These are phyloP conservation scores for Trichoderma koningiopsis DNA, from an alignment of 2,329 filamentous ascomycete species.

Conservation along the genomic window DNA sequence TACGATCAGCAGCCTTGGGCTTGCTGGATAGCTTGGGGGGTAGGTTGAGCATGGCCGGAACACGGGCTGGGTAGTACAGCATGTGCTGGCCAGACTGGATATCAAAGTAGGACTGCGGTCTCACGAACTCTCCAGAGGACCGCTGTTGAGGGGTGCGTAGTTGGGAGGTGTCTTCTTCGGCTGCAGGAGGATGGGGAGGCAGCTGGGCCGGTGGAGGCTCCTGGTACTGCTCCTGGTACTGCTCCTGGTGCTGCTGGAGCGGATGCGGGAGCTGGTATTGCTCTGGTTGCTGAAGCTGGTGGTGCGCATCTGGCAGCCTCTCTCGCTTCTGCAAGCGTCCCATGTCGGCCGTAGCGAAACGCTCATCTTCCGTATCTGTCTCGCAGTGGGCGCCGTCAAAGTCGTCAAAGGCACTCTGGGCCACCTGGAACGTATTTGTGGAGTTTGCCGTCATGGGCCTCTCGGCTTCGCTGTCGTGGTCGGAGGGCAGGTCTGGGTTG, in stretches of 20 bases:
- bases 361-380: conserved; percentile 45
- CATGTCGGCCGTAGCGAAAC: conserved; percentile 29
- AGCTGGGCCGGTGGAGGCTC: not conserved
- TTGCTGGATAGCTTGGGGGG: conserved; percentile 83
- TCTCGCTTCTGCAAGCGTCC: conserved; percentile 25
- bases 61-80: conserved; percentile 93
- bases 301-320: conserved; percentile 1
- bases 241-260: not conserved
- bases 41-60: conserved; percentile 89
- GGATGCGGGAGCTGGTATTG: not conserved
- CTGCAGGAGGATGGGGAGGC: not conserved
- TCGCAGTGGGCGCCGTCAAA: conserved; percentile 81
- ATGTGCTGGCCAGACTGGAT: conserved; percentile 73
- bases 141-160: conserved; percentile 35
- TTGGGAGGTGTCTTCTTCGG: not conserved
- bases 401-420: conserved; percentile 70
- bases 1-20: conserved; percentile 63
- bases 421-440: conserved; percentile 65
- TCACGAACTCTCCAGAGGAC: conserved; percentile 33
- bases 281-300: not conserved
- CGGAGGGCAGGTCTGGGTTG: conserved; percentile 18
- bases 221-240: not conserved
- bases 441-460: conserved; percentile 53
- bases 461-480: conserved; percentile 14
- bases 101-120: conserved; percentile 62